Evolutionary conservation across 2,329 filamentous ascomycete species (phyloP).

Genomic region (Neophaeococcomyces aloes): DNA sequence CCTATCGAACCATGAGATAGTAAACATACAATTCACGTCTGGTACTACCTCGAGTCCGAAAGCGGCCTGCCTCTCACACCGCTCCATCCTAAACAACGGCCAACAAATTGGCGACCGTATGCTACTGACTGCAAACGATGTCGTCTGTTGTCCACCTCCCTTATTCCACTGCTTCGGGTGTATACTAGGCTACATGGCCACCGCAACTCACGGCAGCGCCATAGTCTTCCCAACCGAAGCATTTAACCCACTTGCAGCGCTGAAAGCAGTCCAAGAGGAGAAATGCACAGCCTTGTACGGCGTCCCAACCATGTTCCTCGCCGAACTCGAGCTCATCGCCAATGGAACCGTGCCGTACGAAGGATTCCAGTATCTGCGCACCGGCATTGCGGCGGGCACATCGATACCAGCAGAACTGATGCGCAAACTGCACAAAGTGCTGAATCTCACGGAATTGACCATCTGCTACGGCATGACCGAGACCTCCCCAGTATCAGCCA

Average conservation of each 20-base stretch:
- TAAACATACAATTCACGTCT: constrained; percentile 95
- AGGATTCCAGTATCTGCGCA: constrained; percentile 58
- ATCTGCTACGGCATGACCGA: constrained; percentile 98
- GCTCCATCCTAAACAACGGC: constrained; percentile 86
- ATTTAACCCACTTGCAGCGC: constrained; percentile 66
- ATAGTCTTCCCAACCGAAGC: constrained; percentile 81
- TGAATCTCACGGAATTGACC: constrained; percentile 73
- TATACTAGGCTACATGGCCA: constrained; percentile 92
- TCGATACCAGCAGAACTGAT: constrained; percentile 60
- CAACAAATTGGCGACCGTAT: constrained; percentile 73
- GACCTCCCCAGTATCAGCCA: constrained; percentile 59
- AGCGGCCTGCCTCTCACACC: constrained; percentile 78
- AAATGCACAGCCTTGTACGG: constrained; percentile 66
- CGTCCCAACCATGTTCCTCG: constrained; percentile 90
- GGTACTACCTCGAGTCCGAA: constrained; percentile 90
- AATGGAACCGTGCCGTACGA: constrained; percentile 35
- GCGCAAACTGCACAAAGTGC: constrained; percentile 57
- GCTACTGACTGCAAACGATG: constrained; percentile 62
- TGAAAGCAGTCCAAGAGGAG: constrained; percentile 54
- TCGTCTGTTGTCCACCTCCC: constrained; percentile 54
- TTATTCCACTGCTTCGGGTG: constrained; percentile 68
- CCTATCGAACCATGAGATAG: constrained; percentile 48
- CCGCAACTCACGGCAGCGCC: constrained; percentile 66
- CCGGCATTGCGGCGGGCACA: constrained; percentile 84
- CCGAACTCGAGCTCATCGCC: constrained; percentile 68